These are phyloP conservation scores for Homolaphlyctis polyrhiza DNA, from an alignment of 371 early-diverging fungal species.

Conservation along the genomic window DNA sequence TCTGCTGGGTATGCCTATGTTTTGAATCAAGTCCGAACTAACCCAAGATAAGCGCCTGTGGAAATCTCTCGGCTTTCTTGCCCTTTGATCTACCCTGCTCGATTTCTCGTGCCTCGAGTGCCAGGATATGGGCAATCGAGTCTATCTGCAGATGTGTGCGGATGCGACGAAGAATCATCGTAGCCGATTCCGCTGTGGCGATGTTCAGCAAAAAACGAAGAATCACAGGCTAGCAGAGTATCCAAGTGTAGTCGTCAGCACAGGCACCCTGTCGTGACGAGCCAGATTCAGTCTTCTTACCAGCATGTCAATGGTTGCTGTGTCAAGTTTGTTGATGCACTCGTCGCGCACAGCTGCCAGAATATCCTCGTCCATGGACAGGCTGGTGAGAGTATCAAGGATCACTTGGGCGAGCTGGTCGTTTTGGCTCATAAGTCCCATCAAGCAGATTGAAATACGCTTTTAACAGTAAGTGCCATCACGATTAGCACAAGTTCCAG, in stretches of 20 bases:
- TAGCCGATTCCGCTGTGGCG: not conserved
- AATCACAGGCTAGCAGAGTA: not conserved
- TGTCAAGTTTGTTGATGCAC: slow-evolving; percentile 2
- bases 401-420: not conserved
- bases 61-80: slow-evolving; percentile 1
- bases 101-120: not conserved
- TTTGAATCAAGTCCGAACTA: not conserved
- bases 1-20: not conserved
- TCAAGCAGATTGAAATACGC: slow-evolving; percentile 1
- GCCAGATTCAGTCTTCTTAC: not conserved
- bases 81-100: slow-evolving; percentile 2
- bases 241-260: not conserved
- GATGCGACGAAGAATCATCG: not conserved
- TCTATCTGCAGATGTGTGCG: not conserved
- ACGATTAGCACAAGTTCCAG: too few relatives aligned
- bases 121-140: not conserved
- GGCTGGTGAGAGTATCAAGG: slow-evolving; percentile 4
- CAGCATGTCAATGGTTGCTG: not conserved
- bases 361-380: not conserved
- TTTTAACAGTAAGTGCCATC: too few relatives aligned
- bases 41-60: not conserved
- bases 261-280: too few relatives aligned
- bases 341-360: not conserved
- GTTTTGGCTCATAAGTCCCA: not conserved
- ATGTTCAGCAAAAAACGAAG: slow-evolving; percentile 1